These are phyloP conservation scores for Oryza meyeriana DNA, from an alignment of 176 grass and related monocot genomes.

Conservation along the genomic window DNA sequence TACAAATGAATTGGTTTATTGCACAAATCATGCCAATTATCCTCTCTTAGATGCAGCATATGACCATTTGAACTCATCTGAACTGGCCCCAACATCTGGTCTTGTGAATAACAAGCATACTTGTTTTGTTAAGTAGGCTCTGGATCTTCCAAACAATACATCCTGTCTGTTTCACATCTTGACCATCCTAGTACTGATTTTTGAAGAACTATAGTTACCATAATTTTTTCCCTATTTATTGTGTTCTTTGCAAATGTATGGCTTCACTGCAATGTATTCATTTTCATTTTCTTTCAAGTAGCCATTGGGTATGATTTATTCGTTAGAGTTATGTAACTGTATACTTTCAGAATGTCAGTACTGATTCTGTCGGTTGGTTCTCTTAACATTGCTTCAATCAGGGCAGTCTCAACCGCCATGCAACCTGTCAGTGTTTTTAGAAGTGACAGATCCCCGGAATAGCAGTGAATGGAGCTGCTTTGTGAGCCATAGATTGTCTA, in stretches of 20 bases:
- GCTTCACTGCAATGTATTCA: constrained; percentile 15
- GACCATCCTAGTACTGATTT: background rate
- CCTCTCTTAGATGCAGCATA: background rate
- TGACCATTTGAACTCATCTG: constrained; percentile 23
- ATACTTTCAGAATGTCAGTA: constrained; percentile 6
- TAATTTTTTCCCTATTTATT: background rate
- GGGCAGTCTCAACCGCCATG: constrained; percentile 98
- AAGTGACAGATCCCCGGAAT: constrained; percentile 87
- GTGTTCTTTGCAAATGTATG: constrained; percentile 1
- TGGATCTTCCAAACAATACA: background rate
- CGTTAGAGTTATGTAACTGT: constrained; percentile 22
- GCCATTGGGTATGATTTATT: background rate
- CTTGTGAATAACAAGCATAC: constrained; percentile 12
- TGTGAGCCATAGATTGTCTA: constrained; percentile 89
- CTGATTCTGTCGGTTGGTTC: constrained; percentile 36
- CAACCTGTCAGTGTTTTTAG: constrained; percentile 90
- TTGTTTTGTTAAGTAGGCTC: background rate
- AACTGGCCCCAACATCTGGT: background rate
- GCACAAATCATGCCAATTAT: background rate
- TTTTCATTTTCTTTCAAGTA: constrained; percentile 28
- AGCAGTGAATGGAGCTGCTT: constrained; percentile 94
- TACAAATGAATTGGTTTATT: constrained; percentile 7
- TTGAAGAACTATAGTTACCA: background rate
- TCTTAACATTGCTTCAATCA: constrained; percentile 57
- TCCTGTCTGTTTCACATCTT: constrained; percentile 9